These are phyloP conservation scores for Thermochaetoides thermophila DNA, from an alignment of 495 filamentous ascomycete genomes.

Conservation along the genomic window DNA sequence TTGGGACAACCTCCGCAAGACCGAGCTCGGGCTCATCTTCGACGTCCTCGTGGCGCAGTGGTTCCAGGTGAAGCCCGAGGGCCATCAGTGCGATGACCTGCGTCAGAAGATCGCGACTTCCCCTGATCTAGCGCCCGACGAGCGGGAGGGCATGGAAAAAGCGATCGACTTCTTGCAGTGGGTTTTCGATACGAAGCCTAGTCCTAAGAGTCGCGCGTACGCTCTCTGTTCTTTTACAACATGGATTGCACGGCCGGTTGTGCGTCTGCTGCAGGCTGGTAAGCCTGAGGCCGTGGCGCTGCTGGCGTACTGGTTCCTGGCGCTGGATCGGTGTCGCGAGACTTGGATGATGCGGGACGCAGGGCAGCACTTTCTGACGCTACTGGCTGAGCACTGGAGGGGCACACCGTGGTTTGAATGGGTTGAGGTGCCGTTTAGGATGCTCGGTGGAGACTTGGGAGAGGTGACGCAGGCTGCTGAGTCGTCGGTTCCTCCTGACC, in stretches of 20 bases:
- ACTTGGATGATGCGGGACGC: constrained; percentile 15
- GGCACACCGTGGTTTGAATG: constrained; percentile 15
- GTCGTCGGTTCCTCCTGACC: no score
- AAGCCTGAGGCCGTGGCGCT: constrained; percentile 17
- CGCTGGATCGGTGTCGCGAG: constrained; percentile 10
- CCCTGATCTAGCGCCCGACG: background rate
- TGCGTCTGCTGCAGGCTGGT: constrained; percentile 11
- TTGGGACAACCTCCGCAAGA: constrained; percentile 10
- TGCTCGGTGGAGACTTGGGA: constrained; percentile 7
- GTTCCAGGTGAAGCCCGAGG: constrained; percentile 6
- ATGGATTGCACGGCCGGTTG: constrained; percentile 11
- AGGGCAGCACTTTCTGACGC: constrained; percentile 12
- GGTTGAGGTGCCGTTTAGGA: constrained; percentile 13
- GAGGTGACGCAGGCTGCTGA: background rate
- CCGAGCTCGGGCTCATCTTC: constrained; percentile 13
- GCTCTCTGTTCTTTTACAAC: constrained; percentile 11
- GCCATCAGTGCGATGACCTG: constrained; percentile 15
- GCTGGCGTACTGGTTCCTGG: constrained; percentile 18
- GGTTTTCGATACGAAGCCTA: constrained; percentile 11
- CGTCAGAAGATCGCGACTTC: constrained; percentile 4
- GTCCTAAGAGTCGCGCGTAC: constrained; percentile 2
- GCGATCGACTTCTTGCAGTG: constrained; percentile 14
- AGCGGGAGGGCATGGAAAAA: constrained; percentile 1
- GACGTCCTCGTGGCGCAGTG: constrained; percentile 7
- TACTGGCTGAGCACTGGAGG: constrained; percentile 8